Conservation (phyloP, 2,329 filamentous ascomycete species). For the Coniella lustricola region DNA sequence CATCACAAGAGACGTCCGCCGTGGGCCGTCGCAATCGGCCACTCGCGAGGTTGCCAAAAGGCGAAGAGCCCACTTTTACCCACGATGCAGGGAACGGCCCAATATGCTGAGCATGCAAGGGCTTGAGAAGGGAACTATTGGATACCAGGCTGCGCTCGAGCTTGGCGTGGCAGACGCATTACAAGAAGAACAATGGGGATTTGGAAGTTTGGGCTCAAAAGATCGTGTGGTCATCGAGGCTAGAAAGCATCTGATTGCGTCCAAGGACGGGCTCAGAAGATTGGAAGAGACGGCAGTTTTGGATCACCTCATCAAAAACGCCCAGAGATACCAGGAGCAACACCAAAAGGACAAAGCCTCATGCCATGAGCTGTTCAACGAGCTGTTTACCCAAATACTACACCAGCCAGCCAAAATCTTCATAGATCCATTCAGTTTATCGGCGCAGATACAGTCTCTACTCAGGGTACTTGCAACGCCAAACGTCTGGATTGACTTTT, state of each 20-base stretch:
- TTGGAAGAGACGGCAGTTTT: conserved; percentile 52
- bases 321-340: conserved; percentile 47
- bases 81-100: conserved; percentile 54
- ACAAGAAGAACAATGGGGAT: conserved; percentile 55
- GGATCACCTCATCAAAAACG: conserved; percentile 51
- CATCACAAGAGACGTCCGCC: conserved; percentile 44
- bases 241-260: conserved; percentile 48
- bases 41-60: conserved; percentile 36
- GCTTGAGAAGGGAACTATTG: conserved; percentile 63
- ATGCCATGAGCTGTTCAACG: conserved; percentile 53
- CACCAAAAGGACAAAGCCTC: conserved; percentile 41
- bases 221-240: conserved; percentile 49
- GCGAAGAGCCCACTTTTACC: conserved; percentile 49
- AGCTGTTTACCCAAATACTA: conserved; percentile 54
- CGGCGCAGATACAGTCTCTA: conserved; percentile 63
- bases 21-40: conserved; percentile 34
- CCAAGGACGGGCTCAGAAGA: conserved; percentile 46
- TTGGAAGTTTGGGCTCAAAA: conserved; percentile 48
- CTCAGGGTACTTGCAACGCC: conserved; percentile 57
- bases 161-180: conserved; percentile 57
- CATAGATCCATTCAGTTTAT: conserved; percentile 54
- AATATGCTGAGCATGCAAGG: conserved; percentile 69
- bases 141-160: conserved; percentile 62
- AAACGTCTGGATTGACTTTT: conserved; percentile 69
- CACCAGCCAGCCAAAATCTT: conserved; percentile 48